phyloP scores from a whole-genome alignment of 2,329 filamentous ascomycete genomes.

The Microdochium nivale region DNA sequence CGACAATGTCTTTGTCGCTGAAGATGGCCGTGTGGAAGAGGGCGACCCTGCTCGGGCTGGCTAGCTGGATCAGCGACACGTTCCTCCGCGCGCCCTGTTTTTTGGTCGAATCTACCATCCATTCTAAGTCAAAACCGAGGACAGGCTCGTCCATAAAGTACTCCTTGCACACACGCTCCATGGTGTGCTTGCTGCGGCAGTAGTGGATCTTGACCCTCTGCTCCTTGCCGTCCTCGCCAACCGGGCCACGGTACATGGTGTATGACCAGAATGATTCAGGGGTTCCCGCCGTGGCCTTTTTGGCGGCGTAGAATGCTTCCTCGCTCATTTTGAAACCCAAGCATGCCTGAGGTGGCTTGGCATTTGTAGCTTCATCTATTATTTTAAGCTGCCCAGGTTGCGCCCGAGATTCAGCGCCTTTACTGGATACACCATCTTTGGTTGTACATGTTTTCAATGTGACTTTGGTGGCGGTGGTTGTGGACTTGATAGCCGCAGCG shows the following conservation, averaged over 20 bases:
- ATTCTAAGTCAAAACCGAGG: slow-evolving; percentile 88
- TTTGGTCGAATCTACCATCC: slow-evolving; percentile 48
- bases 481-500: background rate
- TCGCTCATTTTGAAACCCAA: slow-evolving; percentile 38
- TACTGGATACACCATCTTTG: background rate
- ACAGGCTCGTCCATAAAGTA: slow-evolving; percentile 62
- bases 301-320: slow-evolving; percentile 38
- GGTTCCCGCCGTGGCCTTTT: slow-evolving; percentile 31
- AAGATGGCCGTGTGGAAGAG: slow-evolving; percentile 74
- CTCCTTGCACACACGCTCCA: slow-evolving; percentile 55
- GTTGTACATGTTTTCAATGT: background rate
- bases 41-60: slow-evolving; percentile 65
- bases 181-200: slow-evolving; percentile 57
- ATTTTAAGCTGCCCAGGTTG: background rate
- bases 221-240: slow-evolving; percentile 26
- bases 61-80: slow-evolving; percentile 76
- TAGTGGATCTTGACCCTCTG: slow-evolving; percentile 65
- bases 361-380: background rate
- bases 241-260: slow-evolving; percentile 51
- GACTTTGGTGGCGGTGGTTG: background rate
- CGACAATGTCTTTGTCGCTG: slow-evolving; percentile 41
- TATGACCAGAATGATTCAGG: slow-evolving; percentile 59
- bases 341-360: slow-evolving; percentile 1
- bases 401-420: background rate
- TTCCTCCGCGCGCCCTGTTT: slow-evolving; percentile 51